Conservation (phyloP, 139 green algal genomes). For the Chlamydomonas sp. region DNA sequence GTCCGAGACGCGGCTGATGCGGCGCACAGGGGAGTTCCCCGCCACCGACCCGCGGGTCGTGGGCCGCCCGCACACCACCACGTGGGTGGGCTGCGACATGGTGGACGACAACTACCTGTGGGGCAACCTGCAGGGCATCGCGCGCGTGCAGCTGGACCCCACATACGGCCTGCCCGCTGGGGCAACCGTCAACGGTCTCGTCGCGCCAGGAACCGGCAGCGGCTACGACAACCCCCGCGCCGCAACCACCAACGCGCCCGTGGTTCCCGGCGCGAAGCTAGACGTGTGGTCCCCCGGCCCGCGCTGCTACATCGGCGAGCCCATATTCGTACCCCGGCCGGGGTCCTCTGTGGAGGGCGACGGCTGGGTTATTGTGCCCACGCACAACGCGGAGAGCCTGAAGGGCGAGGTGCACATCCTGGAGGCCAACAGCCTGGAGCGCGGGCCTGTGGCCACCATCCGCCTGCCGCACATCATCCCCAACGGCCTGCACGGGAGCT, state of each 20-base stretch:
- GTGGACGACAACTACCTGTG: constrained; percentile 48
- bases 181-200: too few relatives aligned
- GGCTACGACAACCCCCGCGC: neutral
- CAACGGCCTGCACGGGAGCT: constrained; percentile 63
- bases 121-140: constrained; percentile 33
- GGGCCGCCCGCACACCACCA: constrained; percentile 40
- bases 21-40: constrained; percentile 66
- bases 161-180: neutral
- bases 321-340: constrained; percentile 68
- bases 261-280: neutral
- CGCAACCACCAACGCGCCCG: neutral
- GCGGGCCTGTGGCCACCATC: constrained; percentile 59
- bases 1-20: constrained; percentile 21
- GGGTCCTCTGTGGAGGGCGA: constrained; percentile 61
- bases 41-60: constrained; percentile 29
- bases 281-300: constrained; percentile 43
- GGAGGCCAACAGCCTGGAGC: constrained; percentile 51
- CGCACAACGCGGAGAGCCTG: constrained; percentile 59
- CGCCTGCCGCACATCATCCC: constrained; percentile 64
- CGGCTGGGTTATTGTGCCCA: constrained; percentile 70
- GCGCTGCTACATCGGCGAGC: constrained; percentile 64
- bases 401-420: constrained; percentile 52
- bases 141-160: constrained; percentile 27
- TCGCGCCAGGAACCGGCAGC: too few relatives aligned
- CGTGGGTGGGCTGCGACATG: constrained; percentile 54